These are phyloP conservation scores for Plasmodium vivax DNA, from an alignment of 169 alveolate genomes.

Conservation along the genomic window DNA sequence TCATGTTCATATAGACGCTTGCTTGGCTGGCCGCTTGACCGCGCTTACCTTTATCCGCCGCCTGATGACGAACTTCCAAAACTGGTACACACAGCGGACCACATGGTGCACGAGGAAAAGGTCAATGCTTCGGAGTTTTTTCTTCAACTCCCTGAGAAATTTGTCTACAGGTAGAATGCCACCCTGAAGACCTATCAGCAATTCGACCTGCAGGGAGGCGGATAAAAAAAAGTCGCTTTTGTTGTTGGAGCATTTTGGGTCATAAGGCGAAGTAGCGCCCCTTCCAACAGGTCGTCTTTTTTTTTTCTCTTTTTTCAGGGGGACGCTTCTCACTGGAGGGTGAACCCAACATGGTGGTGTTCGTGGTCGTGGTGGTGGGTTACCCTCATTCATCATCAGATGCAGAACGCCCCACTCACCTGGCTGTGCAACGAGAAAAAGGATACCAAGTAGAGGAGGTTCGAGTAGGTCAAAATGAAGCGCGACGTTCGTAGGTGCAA, in stretches of 20 bases:
- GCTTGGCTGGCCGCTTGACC: background rate
- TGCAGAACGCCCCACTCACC: background rate
- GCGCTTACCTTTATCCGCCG: constrained; percentile 38
- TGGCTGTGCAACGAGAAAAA: constrained; percentile 28
- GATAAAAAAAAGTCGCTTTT: background rate
- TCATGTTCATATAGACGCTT: background rate
- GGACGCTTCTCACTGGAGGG: background rate
- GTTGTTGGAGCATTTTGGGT: background rate
- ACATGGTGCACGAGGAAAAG: constrained; percentile 25
- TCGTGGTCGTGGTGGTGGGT: background rate
- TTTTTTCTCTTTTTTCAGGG: background rate
- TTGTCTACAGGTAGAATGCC: constrained; percentile 61
- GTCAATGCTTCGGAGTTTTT: constrained; percentile 21
- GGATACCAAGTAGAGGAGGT: constrained; percentile 42
- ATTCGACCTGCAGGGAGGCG: constrained; percentile 30
- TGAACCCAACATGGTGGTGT: background rate
- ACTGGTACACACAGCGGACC: constrained; percentile 27
- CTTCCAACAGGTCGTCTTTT: background rate
- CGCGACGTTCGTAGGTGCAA: constrained; percentile 48
- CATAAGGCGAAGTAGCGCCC: background rate
- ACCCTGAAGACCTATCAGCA: constrained; percentile 22
- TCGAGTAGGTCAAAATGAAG: constrained; percentile 41
- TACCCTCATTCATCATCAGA: background rate
- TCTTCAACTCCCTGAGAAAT: constrained; percentile 16
- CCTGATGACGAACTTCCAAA: constrained; percentile 59